Evolutionary conservation across 1,284 basidiomycete species (phyloP).

Genomic region (Ganoderma lucidum): DNA sequence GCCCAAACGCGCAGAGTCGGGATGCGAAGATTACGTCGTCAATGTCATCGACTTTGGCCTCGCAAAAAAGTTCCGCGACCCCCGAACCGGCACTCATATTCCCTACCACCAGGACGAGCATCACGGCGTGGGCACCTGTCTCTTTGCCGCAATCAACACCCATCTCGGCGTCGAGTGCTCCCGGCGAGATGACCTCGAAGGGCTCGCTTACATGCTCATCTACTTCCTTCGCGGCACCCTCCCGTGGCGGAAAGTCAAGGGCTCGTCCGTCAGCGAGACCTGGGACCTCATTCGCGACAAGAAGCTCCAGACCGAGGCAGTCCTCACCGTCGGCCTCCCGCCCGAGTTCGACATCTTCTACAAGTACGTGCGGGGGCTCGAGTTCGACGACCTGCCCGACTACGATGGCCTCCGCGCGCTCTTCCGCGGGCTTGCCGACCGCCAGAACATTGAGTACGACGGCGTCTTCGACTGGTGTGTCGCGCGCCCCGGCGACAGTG

Average conservation of each 20-base stretch:
- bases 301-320: slow-evolving; percentile 66
- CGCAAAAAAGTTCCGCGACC: slow-evolving; percentile 94
- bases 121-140: slow-evolving; percentile 90
- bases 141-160: slow-evolving; percentile 96
- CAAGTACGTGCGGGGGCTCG: slow-evolving; percentile 85
- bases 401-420: slow-evolving; percentile 87
- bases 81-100: slow-evolving; percentile 87
- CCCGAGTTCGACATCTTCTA: slow-evolving; percentile 90
- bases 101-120: slow-evolving; percentile 92
- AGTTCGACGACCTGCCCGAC: slow-evolving; percentile 92
- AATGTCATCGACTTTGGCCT: slow-evolving; percentile 98
- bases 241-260: slow-evolving; percentile 89
- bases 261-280: slow-evolving; percentile 80
- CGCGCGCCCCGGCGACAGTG: slow-evolving; percentile 25
- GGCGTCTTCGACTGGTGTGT: slow-evolving; percentile 44
- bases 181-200: slow-evolving; percentile 92
- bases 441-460: slow-evolving; percentile 42
- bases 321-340: slow-evolving; percentile 85
- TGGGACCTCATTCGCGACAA: slow-evolving; percentile 79
- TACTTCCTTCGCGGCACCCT: slow-evolving; percentile 92
- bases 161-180: slow-evolving; percentile 92
- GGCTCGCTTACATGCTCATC: slow-evolving; percentile 91
- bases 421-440: slow-evolving; percentile 65
- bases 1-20: slow-evolving; percentile 58
- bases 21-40: slow-evolving; percentile 59